A percentile compares a stretch with the other conserved stretches of the same genome.
Evolutionary conservation across 225 moss, liverwort and hornwort genomes (phyloP).

Genomic region (Sphagnum tenellum): DNA sequence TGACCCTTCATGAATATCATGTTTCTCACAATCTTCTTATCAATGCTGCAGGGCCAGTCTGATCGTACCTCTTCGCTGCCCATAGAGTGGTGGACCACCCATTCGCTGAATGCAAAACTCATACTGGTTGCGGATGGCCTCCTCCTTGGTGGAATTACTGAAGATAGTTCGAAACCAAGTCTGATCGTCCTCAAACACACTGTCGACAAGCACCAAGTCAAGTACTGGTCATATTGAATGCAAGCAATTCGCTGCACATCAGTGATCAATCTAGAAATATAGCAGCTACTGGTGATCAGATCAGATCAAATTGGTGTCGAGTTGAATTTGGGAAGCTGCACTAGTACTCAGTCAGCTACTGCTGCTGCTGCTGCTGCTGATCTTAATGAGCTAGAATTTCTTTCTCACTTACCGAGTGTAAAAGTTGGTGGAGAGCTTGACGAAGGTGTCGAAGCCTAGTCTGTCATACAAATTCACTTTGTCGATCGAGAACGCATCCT

Average conservation of each 20-base stretch:
- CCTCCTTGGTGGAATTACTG: conserved; percentile 54
- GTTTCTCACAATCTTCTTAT: no score
- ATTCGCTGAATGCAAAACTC: conserved; percentile 84
- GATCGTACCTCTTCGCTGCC: conserved; percentile 59
- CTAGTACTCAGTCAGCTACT: not conserved
- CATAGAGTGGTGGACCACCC: conserved; percentile 80
- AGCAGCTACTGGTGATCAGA: no score
- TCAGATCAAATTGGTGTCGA: no score
- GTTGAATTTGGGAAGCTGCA: conserved; percentile 1
- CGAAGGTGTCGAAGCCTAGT: conserved; percentile 58
- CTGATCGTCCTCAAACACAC: conserved; percentile 62
- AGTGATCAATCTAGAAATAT: no score
- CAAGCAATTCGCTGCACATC: no score
- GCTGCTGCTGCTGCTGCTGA: not conserved
- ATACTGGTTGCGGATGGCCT: conserved; percentile 75
- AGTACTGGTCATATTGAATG: no score
- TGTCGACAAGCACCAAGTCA: conserved; percentile 4
- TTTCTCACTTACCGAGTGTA: conserved; percentile 46
- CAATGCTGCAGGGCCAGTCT: no score
- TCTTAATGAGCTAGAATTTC: not conserved
- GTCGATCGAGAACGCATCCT: conserved; percentile 72
- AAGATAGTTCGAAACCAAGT: conserved; percentile 75
- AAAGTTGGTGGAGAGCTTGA: conserved; percentile 76
- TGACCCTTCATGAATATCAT: not conserved
- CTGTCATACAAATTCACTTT: conserved; percentile 63